phyloP scores from a whole-genome alignment of 768 basidiomycete species.

The Termitomyces sp. region DNA sequence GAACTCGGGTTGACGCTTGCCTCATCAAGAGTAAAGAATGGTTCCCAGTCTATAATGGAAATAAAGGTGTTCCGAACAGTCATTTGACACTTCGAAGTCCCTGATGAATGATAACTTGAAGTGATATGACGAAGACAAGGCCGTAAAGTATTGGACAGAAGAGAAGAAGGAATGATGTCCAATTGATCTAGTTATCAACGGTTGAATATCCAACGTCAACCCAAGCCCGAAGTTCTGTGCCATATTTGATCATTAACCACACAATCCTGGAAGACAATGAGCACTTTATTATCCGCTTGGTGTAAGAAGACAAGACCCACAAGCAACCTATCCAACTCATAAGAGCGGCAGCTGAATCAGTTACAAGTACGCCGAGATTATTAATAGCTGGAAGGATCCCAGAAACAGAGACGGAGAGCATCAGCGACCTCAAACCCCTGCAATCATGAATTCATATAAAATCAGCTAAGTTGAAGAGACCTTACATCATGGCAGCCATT shows the following conservation, averaged over 20 bases:
- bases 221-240: constrained; percentile 51
- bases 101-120: background rate
- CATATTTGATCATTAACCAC: constrained; percentile 49
- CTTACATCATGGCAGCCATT: constrained; percentile 53
- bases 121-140: background rate
- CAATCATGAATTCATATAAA: background rate
- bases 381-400: constrained; percentile 51
- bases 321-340: constrained; percentile 45
- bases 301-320: constrained; percentile 30
- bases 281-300: background rate
- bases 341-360: constrained; percentile 41
- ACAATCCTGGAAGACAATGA: constrained; percentile 35
- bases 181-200: constrained; percentile 22
- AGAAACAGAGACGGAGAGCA: constrained; percentile 38
- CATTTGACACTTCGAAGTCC: too few relatives aligned
- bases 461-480: constrained; percentile 3
- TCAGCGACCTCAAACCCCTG: constrained; percentile 44
- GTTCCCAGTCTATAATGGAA: background rate
- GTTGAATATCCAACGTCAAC: constrained; percentile 54
- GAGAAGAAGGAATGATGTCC: background rate
- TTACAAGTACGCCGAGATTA: constrained; percentile 42
- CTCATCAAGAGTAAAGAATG: background rate
- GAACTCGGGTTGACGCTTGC: background rate
- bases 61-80: background rate
- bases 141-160: background rate